A percentile compares a stretch with the other conserved stretches of the same genome.
These are phyloP conservation scores for Cyberlindnera veronae DNA, from an alignment of 805 yeast species.

Conservation along the genomic window DNA sequence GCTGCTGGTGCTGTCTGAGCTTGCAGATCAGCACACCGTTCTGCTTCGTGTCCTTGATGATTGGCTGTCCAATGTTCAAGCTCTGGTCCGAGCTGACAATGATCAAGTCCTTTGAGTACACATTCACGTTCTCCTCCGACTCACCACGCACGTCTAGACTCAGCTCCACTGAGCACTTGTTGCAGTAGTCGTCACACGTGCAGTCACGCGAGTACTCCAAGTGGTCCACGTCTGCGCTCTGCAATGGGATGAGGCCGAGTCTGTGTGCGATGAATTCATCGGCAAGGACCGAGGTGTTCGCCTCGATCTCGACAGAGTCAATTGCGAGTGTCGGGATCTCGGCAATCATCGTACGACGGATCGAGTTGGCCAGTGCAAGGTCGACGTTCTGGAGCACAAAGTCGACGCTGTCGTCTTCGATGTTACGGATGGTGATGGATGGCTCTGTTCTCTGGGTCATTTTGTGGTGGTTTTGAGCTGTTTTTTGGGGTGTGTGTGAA, in stretches of 20 bases:
- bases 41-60: slow-evolving; percentile 68
- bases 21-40: slow-evolving; percentile 91
- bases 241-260: slow-evolving; percentile 86
- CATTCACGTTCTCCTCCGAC: slow-evolving; percentile 81
- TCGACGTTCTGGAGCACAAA: slow-evolving; percentile 86
- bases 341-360: slow-evolving; percentile 88
- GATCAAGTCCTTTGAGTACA: slow-evolving; percentile 78
- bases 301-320: slow-evolving; percentile 91
- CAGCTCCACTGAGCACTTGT: slow-evolving; percentile 86
- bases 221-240: slow-evolving; percentile 77
- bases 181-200: slow-evolving; percentile 97
- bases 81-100: slow-evolving; percentile 39
- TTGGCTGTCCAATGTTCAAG: slow-evolving; percentile 71
- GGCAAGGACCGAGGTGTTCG: slow-evolving; percentile 90
- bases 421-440: slow-evolving; percentile 81
- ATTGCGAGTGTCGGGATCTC: slow-evolving; percentile 97
- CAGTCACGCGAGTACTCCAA: slow-evolving; percentile 91
- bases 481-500: background rate
- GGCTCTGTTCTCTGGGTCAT: slow-evolving; percentile 36
- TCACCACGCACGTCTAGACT: slow-evolving; percentile 87
- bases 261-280: slow-evolving; percentile 96
- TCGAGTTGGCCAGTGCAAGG: slow-evolving; percentile 84
- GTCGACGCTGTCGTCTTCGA: slow-evolving; percentile 85
- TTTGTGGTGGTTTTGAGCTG: background rate
- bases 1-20: slow-evolving; percentile 87